phyloP scores from a whole-genome alignment of 257 asterid species.

The Eustoma russellianum region DNA sequence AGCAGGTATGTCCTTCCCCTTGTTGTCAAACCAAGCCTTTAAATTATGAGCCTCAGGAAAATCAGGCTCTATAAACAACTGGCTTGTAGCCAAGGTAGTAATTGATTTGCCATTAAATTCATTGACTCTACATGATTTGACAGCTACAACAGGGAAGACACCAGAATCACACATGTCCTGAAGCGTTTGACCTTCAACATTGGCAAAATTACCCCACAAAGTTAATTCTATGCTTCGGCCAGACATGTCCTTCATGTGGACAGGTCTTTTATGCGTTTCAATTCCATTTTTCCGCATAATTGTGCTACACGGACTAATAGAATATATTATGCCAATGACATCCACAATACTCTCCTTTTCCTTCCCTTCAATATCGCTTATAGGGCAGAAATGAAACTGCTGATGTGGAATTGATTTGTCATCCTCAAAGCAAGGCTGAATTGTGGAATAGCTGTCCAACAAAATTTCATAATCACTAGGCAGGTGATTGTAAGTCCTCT shows the following conservation, averaged over 20 bases:
- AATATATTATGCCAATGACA: constrained; percentile 68
- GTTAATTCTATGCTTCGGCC: constrained; percentile 91
- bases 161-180: constrained; percentile 78
- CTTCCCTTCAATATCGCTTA: constrained; percentile 61
- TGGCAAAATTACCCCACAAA: constrained; percentile 85
- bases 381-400: constrained; percentile 69
- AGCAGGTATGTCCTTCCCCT: constrained; percentile 55
- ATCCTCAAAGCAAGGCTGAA: constrained; percentile 69
- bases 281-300: constrained; percentile 77
- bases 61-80: constrained; percentile 74
- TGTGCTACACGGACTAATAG: constrained; percentile 60
- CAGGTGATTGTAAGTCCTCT: constrained; percentile 70
- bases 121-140: constrained; percentile 65
- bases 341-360: constrained; percentile 60
- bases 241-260: constrained; percentile 84
- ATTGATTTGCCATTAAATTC: constrained; percentile 85
- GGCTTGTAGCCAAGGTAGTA: constrained; percentile 62
- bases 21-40: constrained; percentile 58
- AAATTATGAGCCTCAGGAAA: constrained; percentile 65
- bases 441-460: constrained; percentile 57
- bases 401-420: constrained; percentile 65
- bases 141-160: constrained; percentile 65
- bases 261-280: constrained; percentile 67
- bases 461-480: constrained; percentile 69
- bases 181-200: constrained; percentile 74